phyloP scores from a whole-genome alignment of 2,329 filamentous ascomycete genomes.

The Phyllosticta capitalensis region DNA sequence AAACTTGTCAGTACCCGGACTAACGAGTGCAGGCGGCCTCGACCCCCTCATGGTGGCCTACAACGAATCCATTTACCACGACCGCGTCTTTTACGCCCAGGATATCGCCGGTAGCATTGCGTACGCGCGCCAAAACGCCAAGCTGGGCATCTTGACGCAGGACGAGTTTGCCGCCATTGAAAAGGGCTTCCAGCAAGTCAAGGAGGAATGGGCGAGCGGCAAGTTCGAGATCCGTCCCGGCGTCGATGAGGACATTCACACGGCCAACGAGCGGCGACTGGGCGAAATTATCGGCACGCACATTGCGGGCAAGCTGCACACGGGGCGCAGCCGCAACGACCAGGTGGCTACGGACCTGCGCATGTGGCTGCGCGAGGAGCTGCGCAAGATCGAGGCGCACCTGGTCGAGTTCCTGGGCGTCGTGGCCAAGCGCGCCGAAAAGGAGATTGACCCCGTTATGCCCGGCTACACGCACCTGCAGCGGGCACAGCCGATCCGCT shows the following conservation, averaged over 20 bases:
- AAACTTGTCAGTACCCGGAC: not conserved
- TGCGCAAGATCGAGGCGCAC: constrained; percentile 59
- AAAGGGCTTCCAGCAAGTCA: constrained; percentile 53
- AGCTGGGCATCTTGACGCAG: constrained; percentile 61
- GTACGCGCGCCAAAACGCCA: constrained; percentile 70
- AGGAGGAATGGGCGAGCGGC: constrained; percentile 39
- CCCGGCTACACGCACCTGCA: constrained; percentile 85
- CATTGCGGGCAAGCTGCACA: constrained; percentile 81
- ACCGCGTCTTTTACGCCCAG: constrained; percentile 67
- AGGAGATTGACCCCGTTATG: constrained; percentile 70
- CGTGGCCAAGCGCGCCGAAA: constrained; percentile 58
- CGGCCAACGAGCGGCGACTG: constrained; percentile 43
- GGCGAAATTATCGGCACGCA: constrained; percentile 82
- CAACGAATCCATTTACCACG: constrained; percentile 73
- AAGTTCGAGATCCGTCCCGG: constrained; percentile 38
- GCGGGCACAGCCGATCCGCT: constrained; percentile 70
- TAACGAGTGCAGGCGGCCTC: constrained; percentile 52
- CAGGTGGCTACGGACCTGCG: constrained; percentile 87
- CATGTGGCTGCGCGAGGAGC: constrained; percentile 71
- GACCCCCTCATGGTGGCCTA: constrained; percentile 81
- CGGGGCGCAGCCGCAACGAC: constrained; percentile 77
- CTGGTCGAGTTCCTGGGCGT: constrained; percentile 63
- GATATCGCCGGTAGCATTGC: constrained; percentile 75
- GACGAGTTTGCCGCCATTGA: constrained; percentile 69
- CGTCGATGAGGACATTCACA: constrained; percentile 47